Conservation (phyloP, 1,284 basidiomycete genomes). For the Kalmanozyma brasiliensis region DNA sequence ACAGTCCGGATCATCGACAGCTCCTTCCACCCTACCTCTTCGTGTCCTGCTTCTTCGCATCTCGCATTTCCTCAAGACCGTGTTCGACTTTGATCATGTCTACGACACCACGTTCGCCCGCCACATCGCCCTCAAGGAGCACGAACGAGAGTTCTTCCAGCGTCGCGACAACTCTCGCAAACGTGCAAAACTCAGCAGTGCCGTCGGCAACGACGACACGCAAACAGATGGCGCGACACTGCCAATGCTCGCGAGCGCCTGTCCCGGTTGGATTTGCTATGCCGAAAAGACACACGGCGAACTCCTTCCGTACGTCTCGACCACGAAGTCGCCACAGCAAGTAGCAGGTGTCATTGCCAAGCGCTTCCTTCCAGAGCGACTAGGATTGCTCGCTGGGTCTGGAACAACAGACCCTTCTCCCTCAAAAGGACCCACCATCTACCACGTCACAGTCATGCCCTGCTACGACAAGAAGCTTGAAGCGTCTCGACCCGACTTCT, state of each 20-base stretch:
- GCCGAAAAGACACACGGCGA: slow-evolving; percentile 95
- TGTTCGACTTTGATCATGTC: slow-evolving; percentile 78
- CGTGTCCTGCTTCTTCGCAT: slow-evolving; percentile 70
- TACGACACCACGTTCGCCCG: slow-evolving; percentile 95
- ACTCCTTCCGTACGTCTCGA: slow-evolving; percentile 88
- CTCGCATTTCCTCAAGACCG: slow-evolving; percentile 63
- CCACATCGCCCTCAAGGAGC: slow-evolving; percentile 84
- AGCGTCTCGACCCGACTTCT: slow-evolving; percentile 76
- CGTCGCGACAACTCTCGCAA: slow-evolving; percentile 31
- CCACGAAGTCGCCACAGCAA: slow-evolving; percentile 91
- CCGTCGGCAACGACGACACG: neutral
- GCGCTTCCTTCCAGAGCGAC: slow-evolving; percentile 75
- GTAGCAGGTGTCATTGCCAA: slow-evolving; percentile 94
- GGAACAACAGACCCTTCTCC: neutral
- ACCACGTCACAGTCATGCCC: slow-evolving; percentile 97
- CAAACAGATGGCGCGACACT: slow-evolving; percentile 66
- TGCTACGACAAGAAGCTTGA: slow-evolving; percentile 99
- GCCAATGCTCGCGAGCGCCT: slow-evolving; percentile 94
- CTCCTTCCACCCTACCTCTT: slow-evolving; percentile 68
- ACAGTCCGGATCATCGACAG: slow-evolving; percentile 1
- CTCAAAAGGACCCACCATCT: slow-evolving; percentile 66
- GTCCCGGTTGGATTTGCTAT: slow-evolving; percentile 99
- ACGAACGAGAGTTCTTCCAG: slow-evolving; percentile 79
- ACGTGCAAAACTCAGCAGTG: slow-evolving; percentile 1
- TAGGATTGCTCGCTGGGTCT: slow-evolving; percentile 10